phyloP scores from a whole-genome alignment of 2,329 filamentous ascomycete species.

The Aspergillus vadensis region DNA sequence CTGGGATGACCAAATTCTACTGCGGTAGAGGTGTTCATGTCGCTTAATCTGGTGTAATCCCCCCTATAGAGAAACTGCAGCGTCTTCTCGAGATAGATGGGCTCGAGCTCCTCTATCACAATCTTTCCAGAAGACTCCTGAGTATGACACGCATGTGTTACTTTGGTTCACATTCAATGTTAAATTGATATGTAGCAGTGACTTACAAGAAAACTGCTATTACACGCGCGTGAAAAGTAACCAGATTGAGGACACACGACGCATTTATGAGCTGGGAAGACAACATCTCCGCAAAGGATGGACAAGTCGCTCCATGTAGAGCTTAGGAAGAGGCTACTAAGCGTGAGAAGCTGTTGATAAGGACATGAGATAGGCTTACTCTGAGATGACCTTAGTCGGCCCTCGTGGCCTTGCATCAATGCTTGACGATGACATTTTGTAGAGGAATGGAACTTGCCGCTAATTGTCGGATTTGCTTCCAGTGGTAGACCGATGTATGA shows the following conservation, averaged over 20 bases:
- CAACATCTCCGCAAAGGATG: neutral
- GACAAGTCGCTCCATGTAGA: neutral
- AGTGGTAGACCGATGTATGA: too few species aligned
- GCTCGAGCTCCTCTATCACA: neutral
- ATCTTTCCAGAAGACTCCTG: neutral
- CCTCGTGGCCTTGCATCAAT: neutral
- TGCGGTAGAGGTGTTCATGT: neutral
- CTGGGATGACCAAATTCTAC: neutral
- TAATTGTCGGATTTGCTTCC: too few species aligned
- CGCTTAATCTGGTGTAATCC: neutral
- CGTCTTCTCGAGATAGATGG: neutral
- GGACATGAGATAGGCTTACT: neutral
- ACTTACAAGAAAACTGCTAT: neutral
- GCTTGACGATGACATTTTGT: too few species aligned
- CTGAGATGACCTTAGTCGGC: neutral
- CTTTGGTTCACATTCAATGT: neutral
- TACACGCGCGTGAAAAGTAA: constrained; percentile 7
- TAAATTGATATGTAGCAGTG: too few species aligned
- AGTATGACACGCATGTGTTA: neutral
- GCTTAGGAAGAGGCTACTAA: neutral
- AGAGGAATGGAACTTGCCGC: too few species aligned
- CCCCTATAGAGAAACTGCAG: neutral
- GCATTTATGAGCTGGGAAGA: constrained; percentile 2
- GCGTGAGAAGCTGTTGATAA: neutral
- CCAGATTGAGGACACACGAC: neutral